phyloP scores from a whole-genome alignment of 495 filamentous ascomycete species.

The Bacidia gigantensis region DNA sequence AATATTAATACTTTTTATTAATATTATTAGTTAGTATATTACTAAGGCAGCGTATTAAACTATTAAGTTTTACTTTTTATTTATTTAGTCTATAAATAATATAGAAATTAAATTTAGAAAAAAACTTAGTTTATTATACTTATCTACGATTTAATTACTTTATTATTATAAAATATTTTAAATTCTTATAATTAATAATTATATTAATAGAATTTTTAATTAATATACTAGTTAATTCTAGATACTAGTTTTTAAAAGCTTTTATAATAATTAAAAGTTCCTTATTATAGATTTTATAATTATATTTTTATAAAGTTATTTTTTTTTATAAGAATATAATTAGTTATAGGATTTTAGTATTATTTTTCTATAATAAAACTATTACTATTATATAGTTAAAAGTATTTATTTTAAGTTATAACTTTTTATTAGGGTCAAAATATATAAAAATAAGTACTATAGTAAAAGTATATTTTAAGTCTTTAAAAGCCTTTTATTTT shows the following conservation, averaged over 20 bases:
- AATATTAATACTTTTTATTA: neutral
- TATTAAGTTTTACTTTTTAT: slow-evolving; percentile 1
- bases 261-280: neutral
- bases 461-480: neutral
- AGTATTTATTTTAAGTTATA: neutral
- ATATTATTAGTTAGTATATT: neutral
- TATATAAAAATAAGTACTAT: neutral
- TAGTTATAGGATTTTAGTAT: neutral
- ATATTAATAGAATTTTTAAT: too few species aligned
- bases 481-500: neutral
- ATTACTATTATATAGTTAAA: neutral
- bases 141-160: neutral
- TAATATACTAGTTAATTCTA: neutral
- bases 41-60: neutral
- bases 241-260: neutral
- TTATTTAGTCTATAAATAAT: slow-evolving; percentile 1
- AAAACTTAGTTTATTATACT: slow-evolving; percentile 1
- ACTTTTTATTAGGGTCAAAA: neutral
- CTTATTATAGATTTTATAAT: neutral
- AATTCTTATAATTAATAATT: slow-evolving; percentile 2
- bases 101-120: neutral
- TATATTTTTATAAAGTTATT: neutral
- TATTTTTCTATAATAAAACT: neutral
- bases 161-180: neutral
- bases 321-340: neutral